Evolutionary conservation across 2,329 filamentous ascomycete genomes (phyloP), one percentile per base, ranked within the genome.

Genomic region (Penicillium sp.): DNA sequence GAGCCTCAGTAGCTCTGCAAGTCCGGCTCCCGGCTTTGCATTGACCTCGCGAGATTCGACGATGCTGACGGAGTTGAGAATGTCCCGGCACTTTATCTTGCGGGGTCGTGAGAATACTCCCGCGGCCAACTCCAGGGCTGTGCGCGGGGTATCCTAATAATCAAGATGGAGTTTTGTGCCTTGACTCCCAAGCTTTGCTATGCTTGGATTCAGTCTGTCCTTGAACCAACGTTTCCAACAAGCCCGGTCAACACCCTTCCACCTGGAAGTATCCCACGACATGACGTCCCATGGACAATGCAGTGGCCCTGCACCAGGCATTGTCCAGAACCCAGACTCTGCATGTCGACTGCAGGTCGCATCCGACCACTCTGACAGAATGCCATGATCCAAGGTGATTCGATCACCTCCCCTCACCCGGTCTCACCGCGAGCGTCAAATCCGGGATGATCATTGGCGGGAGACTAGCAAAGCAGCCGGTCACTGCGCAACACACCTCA

Each of bases 371-470:
- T 10, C 13, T 49, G 9, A 31, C 12, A 24, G 31, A 33, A 12
- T 13, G 13, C 21, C 16, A 42, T 43, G 21, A 38, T 23, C 18
- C 47, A 52, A 42, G 28, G 42, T 31, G 42, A 51, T 47, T 41
- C 33, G 44, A 45, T 39, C 31, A 47, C 45, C 26, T 36, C 42
- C 42, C 23, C 38, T 46, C 42, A 36, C 8, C n/a, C 16, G 31
- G 47, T 47, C 54, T 60, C 52, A 54, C 53, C 42, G 50, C 53
- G 45, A 57, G 58, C 61, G 59, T 57, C 57, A 61, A 61, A 43
- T 48, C n/a, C 9, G 39, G 28, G 45, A 15, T 15, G 13, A n/a
- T 63, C 52, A 60, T 54, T 56, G 56, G 52, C 10, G 13, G 7
- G n/a, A 8, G n/a, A 42, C 12, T 10, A n/a, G 1, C 36, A 21